These are phyloP conservation scores for Nemophila menziesii DNA, from an alignment of 257 asterid genomes.

Conservation along the genomic window DNA sequence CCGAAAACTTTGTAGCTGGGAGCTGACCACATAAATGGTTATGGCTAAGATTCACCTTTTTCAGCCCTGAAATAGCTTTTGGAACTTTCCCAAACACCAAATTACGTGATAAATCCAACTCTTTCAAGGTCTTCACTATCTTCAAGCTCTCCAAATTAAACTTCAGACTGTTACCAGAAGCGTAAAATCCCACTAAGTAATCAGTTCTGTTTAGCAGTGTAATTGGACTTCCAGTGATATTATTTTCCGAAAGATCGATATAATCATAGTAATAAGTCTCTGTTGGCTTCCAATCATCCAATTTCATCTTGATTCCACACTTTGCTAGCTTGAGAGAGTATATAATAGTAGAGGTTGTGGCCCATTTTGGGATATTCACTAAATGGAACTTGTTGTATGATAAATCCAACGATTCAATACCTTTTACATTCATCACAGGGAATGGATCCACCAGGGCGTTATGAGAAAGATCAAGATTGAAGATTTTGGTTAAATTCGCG, in stretches of 20 bases:
- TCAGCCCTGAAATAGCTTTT: constrained; percentile 31
- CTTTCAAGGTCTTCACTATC: constrained; percentile 36
- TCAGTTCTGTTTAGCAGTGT: constrained; percentile 53
- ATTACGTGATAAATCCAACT: constrained; percentile 57
- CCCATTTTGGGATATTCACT: constrained; percentile 67
- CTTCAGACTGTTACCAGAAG: constrained; percentile 53
- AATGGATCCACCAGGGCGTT: constrained; percentile 66
- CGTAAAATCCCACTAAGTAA: constrained; percentile 54
- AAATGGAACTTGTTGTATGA: constrained; percentile 62
- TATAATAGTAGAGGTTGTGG: constrained; percentile 46
- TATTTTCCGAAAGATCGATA: constrained; percentile 72
- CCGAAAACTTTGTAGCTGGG: constrained; percentile 52
- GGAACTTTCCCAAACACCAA: constrained; percentile 64
- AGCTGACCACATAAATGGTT: constrained; percentile 74
- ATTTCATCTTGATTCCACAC: constrained; percentile 63
- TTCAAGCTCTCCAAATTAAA: constrained; percentile 45
- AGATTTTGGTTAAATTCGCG: constrained; percentile 61
- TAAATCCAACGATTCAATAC: constrained; percentile 66
- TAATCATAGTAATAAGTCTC: constrained; percentile 56
- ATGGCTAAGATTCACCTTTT: constrained; percentile 47
- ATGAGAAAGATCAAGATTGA: constrained; percentile 63
- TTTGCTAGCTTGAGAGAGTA: constrained; percentile 63
- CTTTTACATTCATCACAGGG: constrained; percentile 48
- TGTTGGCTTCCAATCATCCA: constrained; percentile 62
- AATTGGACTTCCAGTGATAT: constrained; percentile 69